These are phyloP conservation scores for Microglena sp. DNA, from an alignment of 139 green algal genomes.

Conservation along the genomic window DNA sequence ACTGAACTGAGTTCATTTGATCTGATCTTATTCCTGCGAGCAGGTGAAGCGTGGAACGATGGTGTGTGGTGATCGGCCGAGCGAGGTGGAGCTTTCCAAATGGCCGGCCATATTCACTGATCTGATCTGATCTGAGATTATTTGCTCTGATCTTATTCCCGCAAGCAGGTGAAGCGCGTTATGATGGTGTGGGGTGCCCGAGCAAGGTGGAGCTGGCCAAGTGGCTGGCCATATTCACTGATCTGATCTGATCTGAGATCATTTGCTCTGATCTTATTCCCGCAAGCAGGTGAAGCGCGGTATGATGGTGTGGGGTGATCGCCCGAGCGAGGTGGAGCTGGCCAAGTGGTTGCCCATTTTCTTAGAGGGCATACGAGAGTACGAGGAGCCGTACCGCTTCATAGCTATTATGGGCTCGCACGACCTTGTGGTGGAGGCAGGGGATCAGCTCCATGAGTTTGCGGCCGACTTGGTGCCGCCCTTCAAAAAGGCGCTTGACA, in stretches of 20 bases:
- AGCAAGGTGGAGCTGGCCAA: not conserved
- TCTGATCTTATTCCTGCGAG: too few species aligned
- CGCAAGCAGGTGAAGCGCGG: not conserved
- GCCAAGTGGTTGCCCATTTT: conserved; percentile 32
- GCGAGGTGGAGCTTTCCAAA: not conserved
- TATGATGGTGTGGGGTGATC: not conserved
- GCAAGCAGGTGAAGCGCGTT: too few species aligned
- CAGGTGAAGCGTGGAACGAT: conserved; percentile 1
- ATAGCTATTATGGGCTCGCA: conserved; percentile 25
- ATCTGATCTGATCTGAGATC: not conserved
- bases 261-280: not conserved
- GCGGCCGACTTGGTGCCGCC: conserved; percentile 17
- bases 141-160: too few species aligned
- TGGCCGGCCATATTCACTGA: too few species aligned
- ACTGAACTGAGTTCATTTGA: too few species aligned
- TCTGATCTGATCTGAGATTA: too few species aligned
- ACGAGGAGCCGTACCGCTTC: conserved; percentile 38
- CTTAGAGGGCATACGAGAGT: conserved; percentile 33
- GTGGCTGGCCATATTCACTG: not conserved
- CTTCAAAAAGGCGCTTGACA: conserved; percentile 18
- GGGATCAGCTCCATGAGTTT: conserved; percentile 7
- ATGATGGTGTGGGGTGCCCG: not conserved
- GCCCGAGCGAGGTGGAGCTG: conserved; percentile 16
- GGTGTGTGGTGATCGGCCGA: not conserved
- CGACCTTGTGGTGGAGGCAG: conserved; percentile 20